Evolutionary conservation across 495 filamentous ascomycete genomes (phyloP), one percentile per base, ranked within the genome.

Genomic region (Trichoderma erinaceum): DNA sequence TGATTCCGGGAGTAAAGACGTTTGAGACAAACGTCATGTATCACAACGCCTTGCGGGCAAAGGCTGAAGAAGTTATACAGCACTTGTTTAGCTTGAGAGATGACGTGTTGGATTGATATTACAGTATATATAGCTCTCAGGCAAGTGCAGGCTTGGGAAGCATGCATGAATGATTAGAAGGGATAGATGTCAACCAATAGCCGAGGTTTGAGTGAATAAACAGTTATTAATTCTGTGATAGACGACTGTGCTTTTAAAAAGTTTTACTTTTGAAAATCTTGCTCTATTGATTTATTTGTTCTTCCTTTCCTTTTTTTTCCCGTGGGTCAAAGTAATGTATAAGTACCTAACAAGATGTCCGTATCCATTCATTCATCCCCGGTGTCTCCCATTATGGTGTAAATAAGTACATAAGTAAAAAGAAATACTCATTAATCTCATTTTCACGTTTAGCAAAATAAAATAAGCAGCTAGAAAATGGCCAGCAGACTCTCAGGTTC

Each of bases 1-100:
- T 86, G 78, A 91, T 98, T 74, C 87, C 85, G 74, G 88, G 88
- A 0, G 89, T 85, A 71, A 92, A 93, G 78, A 88, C 88, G 56
- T 92, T 88, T 70, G 86, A 95, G 72, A 97, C 93, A 68, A 97
- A 96, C 74, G 79, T 81, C 21, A 83, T 96, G 83, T 92, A 93
- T 70, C 94, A 98, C 74, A 88, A 96, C 71, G 95, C 89, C 0
- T 69, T 97, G 29, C 80, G 91, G 56, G 81, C 80, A 63, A 90
- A 84, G 76, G 82, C 86, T 38, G 90, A 92, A 41, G 90, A 93
- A 66, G 82, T 97, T 6, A 80, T 93, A 73, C 83, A 81, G 66
- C 82, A 87, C 69, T 75, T 94, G 27, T 93, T 92, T 73, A 83
- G 81, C 67, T 73, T 96, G 75, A 81, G 88, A 68, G 88, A 91